These are phyloP conservation scores for Claviceps sp. DNA, from an alignment of 2,329 filamentous ascomycete genomes.

Conservation along the genomic window DNA sequence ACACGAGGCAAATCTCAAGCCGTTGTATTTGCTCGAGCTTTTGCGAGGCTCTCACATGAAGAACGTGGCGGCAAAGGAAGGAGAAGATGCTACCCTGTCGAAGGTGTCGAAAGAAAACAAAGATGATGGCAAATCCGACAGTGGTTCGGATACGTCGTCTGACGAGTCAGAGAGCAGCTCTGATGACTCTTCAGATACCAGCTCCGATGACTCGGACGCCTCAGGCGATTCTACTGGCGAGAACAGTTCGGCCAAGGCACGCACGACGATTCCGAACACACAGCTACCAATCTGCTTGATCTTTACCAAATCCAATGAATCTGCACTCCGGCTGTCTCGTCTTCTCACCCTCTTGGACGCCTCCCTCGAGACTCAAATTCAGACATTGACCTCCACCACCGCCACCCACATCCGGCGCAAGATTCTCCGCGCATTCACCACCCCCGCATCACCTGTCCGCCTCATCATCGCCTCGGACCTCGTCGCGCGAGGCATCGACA, in stretches of 20 bases:
- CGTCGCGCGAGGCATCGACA: constrained; percentile 81
- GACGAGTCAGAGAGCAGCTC: constrained; percentile 15
- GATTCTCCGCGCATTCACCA: constrained; percentile 53
- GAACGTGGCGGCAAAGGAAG: constrained; percentile 7
- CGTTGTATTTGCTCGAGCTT: constrained; percentile 71
- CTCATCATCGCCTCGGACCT: constrained; percentile 85
- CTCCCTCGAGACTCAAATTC: constrained; percentile 40
- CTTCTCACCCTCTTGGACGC: constrained; percentile 58
- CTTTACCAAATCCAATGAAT: constrained; percentile 85
- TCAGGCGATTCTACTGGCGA: constrained; percentile 12
- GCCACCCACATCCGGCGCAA: constrained; percentile 57
- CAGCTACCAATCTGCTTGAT: constrained; percentile 47
- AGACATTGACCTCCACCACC: constrained; percentile 65
- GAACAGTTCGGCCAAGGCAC: too few relatives aligned
- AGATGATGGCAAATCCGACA: not conserved
- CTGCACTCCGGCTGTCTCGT: constrained; percentile 72
- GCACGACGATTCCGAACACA: constrained; percentile 5
- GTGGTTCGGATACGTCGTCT: constrained; percentile 6
- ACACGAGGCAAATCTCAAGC: constrained; percentile 58
- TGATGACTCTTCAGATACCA: constrained; percentile 21
- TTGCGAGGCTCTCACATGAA: constrained; percentile 44
- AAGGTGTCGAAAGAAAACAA: not conserved
- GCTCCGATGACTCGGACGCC: constrained; percentile 19
- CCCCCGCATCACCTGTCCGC: constrained; percentile 50
- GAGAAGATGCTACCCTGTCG: not conserved